Percentiles rank a stretch among this genome's conserved stretches.
phyloP scores from a whole-genome alignment of 139 green algal genomes.

The Parachlorella kessleri region DNA sequence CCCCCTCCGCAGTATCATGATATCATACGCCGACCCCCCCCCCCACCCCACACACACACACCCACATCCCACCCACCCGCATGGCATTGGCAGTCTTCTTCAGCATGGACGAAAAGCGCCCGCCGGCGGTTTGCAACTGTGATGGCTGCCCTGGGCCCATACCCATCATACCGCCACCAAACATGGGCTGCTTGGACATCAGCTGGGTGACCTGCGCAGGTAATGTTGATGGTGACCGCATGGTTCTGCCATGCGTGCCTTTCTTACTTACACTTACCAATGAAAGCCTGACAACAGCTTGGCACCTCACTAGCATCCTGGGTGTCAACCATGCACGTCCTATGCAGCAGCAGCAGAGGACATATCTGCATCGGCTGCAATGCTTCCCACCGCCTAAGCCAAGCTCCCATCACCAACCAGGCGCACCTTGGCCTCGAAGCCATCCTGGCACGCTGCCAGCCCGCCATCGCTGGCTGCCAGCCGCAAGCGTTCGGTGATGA shows the following conservation, averaged over 20 bases:
- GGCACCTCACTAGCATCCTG: no score
- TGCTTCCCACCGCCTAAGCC: no score
- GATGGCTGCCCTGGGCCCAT: neutral
- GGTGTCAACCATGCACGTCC: no score
- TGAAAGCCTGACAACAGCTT: no score
- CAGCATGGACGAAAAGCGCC: neutral
- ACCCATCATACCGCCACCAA: neutral
- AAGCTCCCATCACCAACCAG: no score
- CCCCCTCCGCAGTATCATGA: no score
- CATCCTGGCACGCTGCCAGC: constrained; percentile 14
- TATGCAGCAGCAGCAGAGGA: neutral
- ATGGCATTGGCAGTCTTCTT: neutral
- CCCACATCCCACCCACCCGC: no score
- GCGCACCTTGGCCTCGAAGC: constrained; percentile 54
- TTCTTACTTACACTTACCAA: no score
- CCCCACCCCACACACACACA: no score
- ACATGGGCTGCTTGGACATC: neutral
- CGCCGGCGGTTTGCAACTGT: no score
- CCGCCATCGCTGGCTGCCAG: constrained; percentile 36
- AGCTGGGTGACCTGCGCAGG: neutral
- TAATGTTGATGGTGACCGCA: neutral
- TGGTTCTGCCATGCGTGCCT: neutral
- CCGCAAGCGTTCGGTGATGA: constrained; percentile 67
- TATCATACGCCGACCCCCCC: no score
- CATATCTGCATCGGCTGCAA: no score